Evolutionary conservation across 2,329 filamentous ascomycete species (phyloP), one percentile per base, ranked within the genome.

Genomic region (Orbilia brochopaga): DNA sequence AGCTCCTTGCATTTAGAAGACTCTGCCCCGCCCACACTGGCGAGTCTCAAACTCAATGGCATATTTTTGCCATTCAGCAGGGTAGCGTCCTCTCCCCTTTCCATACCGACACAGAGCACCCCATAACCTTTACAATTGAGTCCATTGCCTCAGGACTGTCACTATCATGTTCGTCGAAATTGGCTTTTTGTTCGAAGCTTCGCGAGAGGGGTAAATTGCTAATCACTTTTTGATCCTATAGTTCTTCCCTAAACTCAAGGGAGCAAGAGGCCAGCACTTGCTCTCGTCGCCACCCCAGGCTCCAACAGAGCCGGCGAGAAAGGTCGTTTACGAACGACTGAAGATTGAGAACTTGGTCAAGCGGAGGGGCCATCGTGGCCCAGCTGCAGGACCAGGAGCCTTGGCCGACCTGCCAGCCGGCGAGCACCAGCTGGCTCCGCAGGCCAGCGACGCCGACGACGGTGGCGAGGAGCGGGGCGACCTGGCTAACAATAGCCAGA

Each of bases 191-290:
- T n/a, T n/a, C n/a, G n/a, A n/a, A n/a, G n/a, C n/a, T n/a, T n/a
- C n/a, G n/a, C n/a, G n/a, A n/a, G 8, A 8, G 8, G 27, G 27
- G 27, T 8, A 32, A 8, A 32, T 8, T 4, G 27, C 27, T 32
- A 32, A 32, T 8, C 27, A 4, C 27, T 32, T 4, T 32, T 32
- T 32, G 17, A 19, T n/a, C n/a, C n/a, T n/a, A 48, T 21, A 48
- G 44, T 48, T 48, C 44, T 48, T 48, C 19, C 44, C 44, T 21
- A 48, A 19, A 11, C 8, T 48, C 11, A 48, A 48, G 19, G 44
- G 17, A 21, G 21, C 8, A 15, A 48, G 21, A 42, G 37, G n/a
- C 11, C 37, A 17, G 37, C 37, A 2, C 37, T 13, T 13, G 15
- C 37, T 13, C 11, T 13, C 4, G 13, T 2, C 37, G 13, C 37